These are phyloP conservation scores for Aspergillus quadrilineatus DNA, from an alignment of 2,329 filamentous ascomycete genomes.

Conservation along the genomic window DNA sequence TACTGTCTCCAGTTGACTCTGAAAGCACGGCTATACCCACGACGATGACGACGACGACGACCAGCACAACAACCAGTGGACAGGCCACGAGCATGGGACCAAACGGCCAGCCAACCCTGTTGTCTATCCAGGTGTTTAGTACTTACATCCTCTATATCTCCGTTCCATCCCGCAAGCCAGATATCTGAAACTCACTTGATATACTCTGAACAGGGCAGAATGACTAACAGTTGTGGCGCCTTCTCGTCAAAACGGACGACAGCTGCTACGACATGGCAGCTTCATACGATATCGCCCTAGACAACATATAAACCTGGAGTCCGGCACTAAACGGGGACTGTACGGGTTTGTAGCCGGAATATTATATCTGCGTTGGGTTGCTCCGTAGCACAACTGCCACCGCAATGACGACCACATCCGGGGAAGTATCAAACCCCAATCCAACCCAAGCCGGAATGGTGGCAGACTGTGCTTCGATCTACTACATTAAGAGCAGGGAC, in stretches of 20 bases:
- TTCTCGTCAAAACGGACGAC: background rate
- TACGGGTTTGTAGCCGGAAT: background rate
- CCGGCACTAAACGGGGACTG: background rate
- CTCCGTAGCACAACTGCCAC: background rate
- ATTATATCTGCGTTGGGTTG: background rate
- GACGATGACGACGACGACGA: background rate
- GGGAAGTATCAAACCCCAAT: background rate
- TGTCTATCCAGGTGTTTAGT: background rate
- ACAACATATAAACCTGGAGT: background rate
- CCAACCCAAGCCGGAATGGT: constrained; percentile 13
- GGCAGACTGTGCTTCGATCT: constrained; percentile 1
- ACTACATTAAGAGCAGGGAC: constrained; percentile 15
- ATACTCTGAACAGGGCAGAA: background rate
- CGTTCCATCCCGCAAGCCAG: too few relatives aligned
- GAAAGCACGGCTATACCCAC: background rate
- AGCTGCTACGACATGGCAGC: background rate
- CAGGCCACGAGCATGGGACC: background rate
- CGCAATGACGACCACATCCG: background rate
- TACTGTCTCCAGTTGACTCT: background rate
- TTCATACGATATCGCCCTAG: background rate
- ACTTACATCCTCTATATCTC: too few relatives aligned
- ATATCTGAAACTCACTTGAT: too few relatives aligned
- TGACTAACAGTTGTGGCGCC: background rate
- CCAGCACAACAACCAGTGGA: background rate
- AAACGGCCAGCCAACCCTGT: background rate